Base-by-base conservation (phyloP, 768 basidiomycete species). In the Gymnopilus junonius region DNA sequence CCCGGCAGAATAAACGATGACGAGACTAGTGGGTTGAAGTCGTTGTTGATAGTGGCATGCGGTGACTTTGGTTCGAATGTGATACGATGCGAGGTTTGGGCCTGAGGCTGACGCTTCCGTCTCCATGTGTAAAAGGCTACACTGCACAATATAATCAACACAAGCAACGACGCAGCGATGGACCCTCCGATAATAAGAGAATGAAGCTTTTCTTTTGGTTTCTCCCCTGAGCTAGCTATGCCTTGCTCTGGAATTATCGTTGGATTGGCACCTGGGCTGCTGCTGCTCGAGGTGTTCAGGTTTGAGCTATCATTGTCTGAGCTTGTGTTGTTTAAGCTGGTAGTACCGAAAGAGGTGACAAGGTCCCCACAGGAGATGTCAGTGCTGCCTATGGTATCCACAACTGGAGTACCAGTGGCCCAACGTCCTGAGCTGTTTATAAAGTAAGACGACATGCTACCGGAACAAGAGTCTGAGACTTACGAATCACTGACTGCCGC, bases 401-500 rank as follows among this genome's bases (percentile, higher is more conserved):
- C 68, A 23, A 69, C 46, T 1, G 74, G 69, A 2, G 69, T 70
- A 12, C 73, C 73, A 10, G 55, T 61, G 15, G 75, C 79, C 75
- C 77, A 77, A 37, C 71, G 70, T 14, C 79, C 80, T 31, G 75
- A 74, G 37, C 82, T 83, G 59, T 20, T 37, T 40, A 55, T 17
- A 23, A 20, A 56, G 62, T 40, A 40, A 40, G 45, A 46, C 21
- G 39, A 42, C n/a, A 42, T 34, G 32, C 20, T 27, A 8, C n/a
- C 12, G 27, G 17, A n/a, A 32, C 17, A 7, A 2, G 40, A 1
- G 2, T n/a, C 6, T 21, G 15, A 7, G 20, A 75, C 84, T 76
- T 65, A 83, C 82, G 71, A 69, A 67, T 82, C 79, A 54, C 70
- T 71, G 55, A 79, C 71, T 15, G 77, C 67, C 35, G 73, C 82